Base-by-base conservation (phyloP, 2,329 filamentous ascomycete species). In the Chaetomium sp. region DNA sequence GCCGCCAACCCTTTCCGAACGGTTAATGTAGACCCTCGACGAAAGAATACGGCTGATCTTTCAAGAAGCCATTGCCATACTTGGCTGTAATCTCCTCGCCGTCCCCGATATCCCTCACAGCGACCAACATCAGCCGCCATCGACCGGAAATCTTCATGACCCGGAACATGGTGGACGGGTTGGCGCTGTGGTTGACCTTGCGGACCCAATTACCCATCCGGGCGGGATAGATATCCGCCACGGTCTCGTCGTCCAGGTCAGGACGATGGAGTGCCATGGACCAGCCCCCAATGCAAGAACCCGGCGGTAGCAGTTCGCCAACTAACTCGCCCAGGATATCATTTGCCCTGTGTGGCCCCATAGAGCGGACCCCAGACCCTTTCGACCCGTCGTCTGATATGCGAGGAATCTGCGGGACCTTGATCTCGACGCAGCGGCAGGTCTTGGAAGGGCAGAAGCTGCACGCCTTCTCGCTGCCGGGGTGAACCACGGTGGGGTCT, bases 151-250 rank as follows among this genome's bases (percentile, higher is more conserved):
- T 58, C 42, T 63, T 64, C 52, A 63, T 55, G 6, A 57, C 10
- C 43, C 37, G 47, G 37, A 62, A 62, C 42, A 40, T 51, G 19
- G 61, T 57, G 9, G 59, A 59, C 12, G 63, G 63, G 6, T 53
- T 32, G 2, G 47, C 48, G 46, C 52, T 57, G 49, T 55, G 42
- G 7, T 58, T 52, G 48, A 65, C 63, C 43, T 60, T 61, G 7
- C 63, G 60, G 6, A 64, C 62, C 63, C 63, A 65, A 50, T 65
- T 65, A 38, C 63, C 63, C 53, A 57, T 57, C 19, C 50, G 53
- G n/a, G 52, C 51, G 9, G 62, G 58, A 32, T 61, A 62, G 27
- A 65, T 62, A n/a, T 64, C 62, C 10, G 62, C 63, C 5, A 65
- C 61, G 4, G 52, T 32, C 37, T 56, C 50, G 37, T 61, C 52